These are phyloP conservation scores for Orbilia javanica DNA, from an alignment of 2,329 filamentous ascomycete genomes.

Conservation along the genomic window DNA sequence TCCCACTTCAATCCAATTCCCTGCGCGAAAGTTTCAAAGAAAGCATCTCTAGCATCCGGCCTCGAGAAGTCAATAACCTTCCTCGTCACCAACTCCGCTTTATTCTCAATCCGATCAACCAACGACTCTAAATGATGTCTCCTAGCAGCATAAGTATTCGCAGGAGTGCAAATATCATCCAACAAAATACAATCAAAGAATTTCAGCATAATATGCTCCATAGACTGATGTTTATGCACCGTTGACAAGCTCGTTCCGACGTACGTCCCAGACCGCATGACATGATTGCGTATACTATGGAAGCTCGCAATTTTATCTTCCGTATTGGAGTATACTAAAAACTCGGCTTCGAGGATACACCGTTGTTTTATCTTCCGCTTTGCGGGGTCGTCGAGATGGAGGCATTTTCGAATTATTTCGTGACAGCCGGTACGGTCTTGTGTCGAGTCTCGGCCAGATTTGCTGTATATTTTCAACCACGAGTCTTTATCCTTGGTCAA, in stretches of 20 bases:
- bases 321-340: constrained; percentile 80
- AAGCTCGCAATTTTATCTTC: constrained; percentile 78
- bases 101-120: constrained; percentile 71
- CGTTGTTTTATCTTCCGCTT: constrained; percentile 72
- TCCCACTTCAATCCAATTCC: constrained; percentile 78
- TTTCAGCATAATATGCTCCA: constrained; percentile 73
- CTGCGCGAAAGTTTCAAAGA: constrained; percentile 76
- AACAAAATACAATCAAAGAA: constrained; percentile 73
- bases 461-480: constrained; percentile 84
- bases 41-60: constrained; percentile 67
- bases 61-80: constrained; percentile 76
- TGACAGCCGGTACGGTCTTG: constrained; percentile 71
- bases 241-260: constrained; percentile 76
- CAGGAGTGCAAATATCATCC: constrained; percentile 70
- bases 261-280: constrained; percentile 78
- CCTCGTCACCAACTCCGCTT: constrained; percentile 76
- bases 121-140: constrained; percentile 73
- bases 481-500: constrained; percentile 69
- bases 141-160: constrained; percentile 71
- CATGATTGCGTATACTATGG: constrained; percentile 83
- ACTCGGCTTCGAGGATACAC: constrained; percentile 86
- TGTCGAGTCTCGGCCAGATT: constrained; percentile 91
- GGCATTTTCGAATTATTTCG: constrained; percentile 73
- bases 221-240: constrained; percentile 17
- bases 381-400: constrained; percentile 72